A percentile compares a stretch with the other conserved stretches of the same genome.
Evolutionary conservation across 805 yeast genomes (phyloP).

Genomic region (baker's yeast (Saccharomyces cerevisiae)): DNA sequence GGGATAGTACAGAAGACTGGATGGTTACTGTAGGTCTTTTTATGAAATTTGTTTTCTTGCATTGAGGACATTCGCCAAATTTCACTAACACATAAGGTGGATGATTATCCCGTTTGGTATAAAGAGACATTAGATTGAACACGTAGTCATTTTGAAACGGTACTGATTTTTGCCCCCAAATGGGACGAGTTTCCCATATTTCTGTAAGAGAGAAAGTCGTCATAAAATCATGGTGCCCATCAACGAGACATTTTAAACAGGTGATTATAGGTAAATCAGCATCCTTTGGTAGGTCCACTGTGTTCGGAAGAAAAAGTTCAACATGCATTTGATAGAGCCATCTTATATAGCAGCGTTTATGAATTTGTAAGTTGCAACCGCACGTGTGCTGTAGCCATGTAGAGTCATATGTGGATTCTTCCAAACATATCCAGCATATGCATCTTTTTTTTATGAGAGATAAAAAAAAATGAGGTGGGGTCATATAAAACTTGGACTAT

Average conservation of each 20-base stretch:
- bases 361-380: slow-evolving; percentile 27
- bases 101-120: slow-evolving; percentile 2
- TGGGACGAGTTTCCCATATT: not conserved
- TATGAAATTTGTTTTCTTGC: slow-evolving; percentile 12
- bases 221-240: not conserved
- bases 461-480: not conserved
- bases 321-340: slow-evolving; percentile 15
- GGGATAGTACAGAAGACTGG: not conserved
- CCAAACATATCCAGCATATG: slow-evolving; percentile 27
- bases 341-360: slow-evolving; percentile 21
- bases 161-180: not conserved
- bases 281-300: not conserved
- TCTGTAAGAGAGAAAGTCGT: not conserved
- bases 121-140: not conserved
- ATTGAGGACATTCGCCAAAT: slow-evolving; percentile 17
- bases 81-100: slow-evolving; percentile 7
- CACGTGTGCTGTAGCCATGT: slow-evolving; percentile 24
- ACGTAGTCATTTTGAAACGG: not conserved
- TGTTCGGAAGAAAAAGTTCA: not conserved
- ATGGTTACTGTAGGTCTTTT: slow-evolving; percentile 2
- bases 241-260: not conserved
- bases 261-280: not conserved
- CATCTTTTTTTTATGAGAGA: slow-evolving; percentile 5
- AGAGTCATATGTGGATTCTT: slow-evolving; percentile 11
- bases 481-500: not conserved